phyloP scores from a whole-genome alignment of 2,329 filamentous ascomycete species.

The Fusarium sterilihyphosum region DNA sequence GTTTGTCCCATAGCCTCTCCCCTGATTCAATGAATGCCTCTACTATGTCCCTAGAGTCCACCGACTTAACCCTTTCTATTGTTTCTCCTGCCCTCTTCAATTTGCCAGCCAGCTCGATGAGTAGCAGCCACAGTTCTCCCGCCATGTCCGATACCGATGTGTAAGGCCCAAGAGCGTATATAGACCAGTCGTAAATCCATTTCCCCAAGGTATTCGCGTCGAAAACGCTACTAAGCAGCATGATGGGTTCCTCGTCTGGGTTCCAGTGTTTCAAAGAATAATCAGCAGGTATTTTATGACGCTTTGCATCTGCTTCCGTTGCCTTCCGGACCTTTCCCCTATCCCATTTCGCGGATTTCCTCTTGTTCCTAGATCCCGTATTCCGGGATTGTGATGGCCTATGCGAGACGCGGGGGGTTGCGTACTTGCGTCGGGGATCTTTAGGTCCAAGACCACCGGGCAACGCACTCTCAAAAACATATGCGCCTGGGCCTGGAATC shows the following conservation, averaged over 20 bases:
- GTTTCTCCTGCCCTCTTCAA: rapidly evolving
- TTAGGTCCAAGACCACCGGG: neutral
- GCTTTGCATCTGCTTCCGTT: neutral
- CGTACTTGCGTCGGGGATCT: rapidly evolving
- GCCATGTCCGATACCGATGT: neutral
- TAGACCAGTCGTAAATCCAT: neutral
- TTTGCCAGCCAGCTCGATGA: rapidly evolving
- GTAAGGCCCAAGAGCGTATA: neutral
- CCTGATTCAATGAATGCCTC: rapidly evolving
- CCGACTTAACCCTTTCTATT: rapidly evolving
- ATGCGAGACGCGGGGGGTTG: rapidly evolving
- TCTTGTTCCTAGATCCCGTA: rapidly evolving
- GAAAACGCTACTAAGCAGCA: neutral
- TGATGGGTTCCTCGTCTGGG: neutral
- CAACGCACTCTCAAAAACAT: neutral
- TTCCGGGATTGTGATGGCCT: rapidly evolving
- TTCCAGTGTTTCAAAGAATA: neutral
- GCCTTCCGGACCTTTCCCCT: neutral
- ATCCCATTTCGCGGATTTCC: rapidly evolving
- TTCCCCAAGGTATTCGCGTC: neutral
- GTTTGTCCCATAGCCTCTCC: rapidly evolving
- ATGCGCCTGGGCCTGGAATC: neutral
- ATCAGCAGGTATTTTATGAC: rapidly evolving
- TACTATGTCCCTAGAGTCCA: rapidly evolving
- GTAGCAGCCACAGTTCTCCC: neutral